Evolutionary conservation across 495 filamentous ascomycete genomes (phyloP).

Genomic region (Choiromyces venosus): DNA sequence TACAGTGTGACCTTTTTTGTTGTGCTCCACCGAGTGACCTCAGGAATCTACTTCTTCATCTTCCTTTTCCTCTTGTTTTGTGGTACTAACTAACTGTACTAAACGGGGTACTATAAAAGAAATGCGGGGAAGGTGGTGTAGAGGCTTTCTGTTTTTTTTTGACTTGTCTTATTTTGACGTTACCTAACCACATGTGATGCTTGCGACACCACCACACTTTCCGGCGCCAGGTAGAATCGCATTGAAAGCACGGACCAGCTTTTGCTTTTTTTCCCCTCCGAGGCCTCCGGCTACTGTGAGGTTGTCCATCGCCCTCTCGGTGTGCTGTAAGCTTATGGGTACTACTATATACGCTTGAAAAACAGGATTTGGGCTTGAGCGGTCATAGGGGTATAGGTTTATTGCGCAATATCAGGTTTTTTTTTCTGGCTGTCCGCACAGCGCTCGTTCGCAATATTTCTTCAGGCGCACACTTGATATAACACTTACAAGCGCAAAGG

Average conservation of each 20-base stretch:
- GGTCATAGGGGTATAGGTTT: background rate
- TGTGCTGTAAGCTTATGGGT: background rate
- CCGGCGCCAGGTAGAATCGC: background rate
- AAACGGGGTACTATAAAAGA: background rate
- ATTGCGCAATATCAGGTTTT: background rate
- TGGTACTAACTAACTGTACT: background rate
- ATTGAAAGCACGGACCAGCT: background rate
- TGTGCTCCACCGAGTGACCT: background rate
- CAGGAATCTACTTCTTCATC: background rate
- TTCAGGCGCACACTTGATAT: background rate
- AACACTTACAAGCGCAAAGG: no score
- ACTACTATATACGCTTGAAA: background rate
- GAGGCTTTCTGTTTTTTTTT: background rate
- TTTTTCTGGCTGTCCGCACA: background rate
- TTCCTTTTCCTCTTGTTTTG: background rate
- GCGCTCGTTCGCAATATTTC: background rate
- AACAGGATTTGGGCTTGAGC: background rate
- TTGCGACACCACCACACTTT: background rate
- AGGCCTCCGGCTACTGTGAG: background rate
- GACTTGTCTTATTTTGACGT: background rate
- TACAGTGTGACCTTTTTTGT: background rate
- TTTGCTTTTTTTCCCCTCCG: background rate
- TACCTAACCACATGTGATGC: background rate
- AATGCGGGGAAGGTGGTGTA: background rate
- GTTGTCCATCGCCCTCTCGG: background rate